A percentile compares a stretch with the other conserved stretches of the same genome.
Conservation (phyloP, 2,329 filamentous ascomycete genomes). For the Periconia macrospinosa region DNA sequence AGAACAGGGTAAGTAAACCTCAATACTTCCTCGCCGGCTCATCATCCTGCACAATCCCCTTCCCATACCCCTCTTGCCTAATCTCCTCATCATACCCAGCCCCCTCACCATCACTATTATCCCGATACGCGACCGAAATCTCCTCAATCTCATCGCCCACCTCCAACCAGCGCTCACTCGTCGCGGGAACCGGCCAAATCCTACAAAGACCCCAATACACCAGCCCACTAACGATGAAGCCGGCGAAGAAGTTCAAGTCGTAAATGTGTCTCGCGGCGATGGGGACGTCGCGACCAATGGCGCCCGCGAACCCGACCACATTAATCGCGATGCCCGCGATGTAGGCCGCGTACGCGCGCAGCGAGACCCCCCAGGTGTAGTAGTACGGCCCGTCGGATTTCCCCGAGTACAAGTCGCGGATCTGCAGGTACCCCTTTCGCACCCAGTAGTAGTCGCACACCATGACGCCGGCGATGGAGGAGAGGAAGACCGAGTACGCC, state of each 20-base stretch:
- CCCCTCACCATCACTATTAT: conserved; percentile 22
- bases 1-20: not conserved
- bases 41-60: conserved; percentile 3
- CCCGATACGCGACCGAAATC: conserved; percentile 26
- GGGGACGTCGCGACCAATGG: conserved; percentile 72
- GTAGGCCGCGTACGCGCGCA: conserved; percentile 83
- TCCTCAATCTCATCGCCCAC: conserved; percentile 54
- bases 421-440: conserved; percentile 76
- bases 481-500: conserved; percentile 92
- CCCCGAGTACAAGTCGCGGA: conserved; percentile 77
- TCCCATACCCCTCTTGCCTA: conserved; percentile 20
- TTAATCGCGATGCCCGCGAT: conserved; percentile 84
- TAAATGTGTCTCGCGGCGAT: conserved; percentile 82
- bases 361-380: conserved; percentile 73
- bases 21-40: not conserved
- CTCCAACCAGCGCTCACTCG: conserved; percentile 76
- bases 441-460: conserved; percentile 86
- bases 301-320: conserved; percentile 86
- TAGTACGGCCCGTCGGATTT: conserved; percentile 71
- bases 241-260: conserved; percentile 86
- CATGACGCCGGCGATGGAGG: conserved; percentile 90
- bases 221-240: conserved; percentile 69
- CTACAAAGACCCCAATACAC: conserved; percentile 73
- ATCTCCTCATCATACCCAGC: conserved; percentile 29
- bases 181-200: conserved; percentile 72